Percentiles rank a stretch among this genome's conserved stretches.
phyloP scores from a whole-genome alignment of 2,329 filamentous ascomycete genomes.

The Ophiostoma piceae region DNA sequence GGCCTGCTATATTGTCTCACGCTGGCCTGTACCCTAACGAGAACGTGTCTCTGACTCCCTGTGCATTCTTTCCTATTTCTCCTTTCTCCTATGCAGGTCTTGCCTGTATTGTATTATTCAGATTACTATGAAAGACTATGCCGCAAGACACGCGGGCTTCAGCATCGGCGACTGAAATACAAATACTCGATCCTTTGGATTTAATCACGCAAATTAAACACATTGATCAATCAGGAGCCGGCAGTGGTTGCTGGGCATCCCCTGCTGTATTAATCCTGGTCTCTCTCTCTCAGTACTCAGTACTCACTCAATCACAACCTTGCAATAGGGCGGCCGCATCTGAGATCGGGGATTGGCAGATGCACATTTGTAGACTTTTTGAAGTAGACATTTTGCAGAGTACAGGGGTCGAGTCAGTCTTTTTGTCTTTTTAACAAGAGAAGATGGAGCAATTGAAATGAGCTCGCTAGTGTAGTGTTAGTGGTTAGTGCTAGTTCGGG shows the following conservation, averaged over 20 bases:
- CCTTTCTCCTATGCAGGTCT: background rate
- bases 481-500: background rate
- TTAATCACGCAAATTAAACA: background rate
- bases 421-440: no score
- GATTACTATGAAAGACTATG: no score
- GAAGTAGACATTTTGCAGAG: no score
- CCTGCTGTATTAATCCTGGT: no score
- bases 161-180: background rate
- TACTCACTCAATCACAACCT: background rate
- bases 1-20: background rate
- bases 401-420: background rate
- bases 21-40: background rate
- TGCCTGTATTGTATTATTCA: background rate
- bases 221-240: no score
- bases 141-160: no score
- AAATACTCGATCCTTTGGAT: background rate
- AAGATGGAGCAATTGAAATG: background rate
- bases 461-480: background rate
- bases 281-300: no score
- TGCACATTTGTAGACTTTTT: background rate
- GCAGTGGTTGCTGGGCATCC: background rate
- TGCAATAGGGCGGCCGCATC: background rate
- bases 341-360: background rate
- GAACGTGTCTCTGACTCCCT: background rate
- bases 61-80: background rate